Conservation (phyloP, 805 yeast genomes). For the Myxozyma udenii region DNA sequence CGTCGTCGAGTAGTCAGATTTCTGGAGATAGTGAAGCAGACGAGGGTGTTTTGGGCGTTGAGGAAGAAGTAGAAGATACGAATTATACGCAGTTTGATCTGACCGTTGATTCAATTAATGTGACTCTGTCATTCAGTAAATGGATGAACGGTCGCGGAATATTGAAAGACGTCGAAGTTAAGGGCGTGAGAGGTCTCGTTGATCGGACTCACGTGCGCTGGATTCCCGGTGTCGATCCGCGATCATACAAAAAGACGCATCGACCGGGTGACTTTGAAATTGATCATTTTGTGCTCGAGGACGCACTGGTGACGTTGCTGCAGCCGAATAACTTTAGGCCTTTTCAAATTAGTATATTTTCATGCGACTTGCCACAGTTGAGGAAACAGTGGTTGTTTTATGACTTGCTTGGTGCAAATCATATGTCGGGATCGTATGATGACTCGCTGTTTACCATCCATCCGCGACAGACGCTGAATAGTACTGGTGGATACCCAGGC, state of each 20-base stretch:
- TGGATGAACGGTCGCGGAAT: conserved; percentile 92
- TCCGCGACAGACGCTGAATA: conserved; percentile 58
- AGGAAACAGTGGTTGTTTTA: conserved; percentile 92
- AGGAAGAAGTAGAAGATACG: conserved; percentile 62
- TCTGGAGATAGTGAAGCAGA: conserved; percentile 19
- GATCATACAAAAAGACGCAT: conserved; percentile 68
- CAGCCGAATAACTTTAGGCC: conserved; percentile 83
- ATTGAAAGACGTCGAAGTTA: conserved; percentile 70
- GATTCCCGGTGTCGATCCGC: conserved; percentile 79
- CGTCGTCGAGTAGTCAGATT: not conserved
- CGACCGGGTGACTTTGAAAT: conserved; percentile 92
- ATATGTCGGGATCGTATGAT: conserved; percentile 87
- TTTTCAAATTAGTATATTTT: conserved; percentile 82
- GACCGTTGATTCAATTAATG: conserved; percentile 78
- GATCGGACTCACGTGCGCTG: conserved; percentile 86
- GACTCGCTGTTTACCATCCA: conserved; percentile 90
- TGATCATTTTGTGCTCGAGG: conserved; percentile 77
- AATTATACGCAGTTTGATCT: conserved; percentile 94
- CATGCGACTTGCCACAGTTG: conserved; percentile 72
- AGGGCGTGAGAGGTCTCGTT: conserved; percentile 86
- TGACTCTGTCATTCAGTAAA: conserved; percentile 74
- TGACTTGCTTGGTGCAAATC: conserved; percentile 79
- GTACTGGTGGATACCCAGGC: conserved; percentile 41
- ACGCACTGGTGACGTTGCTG: conserved; percentile 71
- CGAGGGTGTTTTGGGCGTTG: conserved; percentile 4